Base-by-base conservation (phyloP, 208 protist species). In the Novymonas esmeraldas region DNA sequence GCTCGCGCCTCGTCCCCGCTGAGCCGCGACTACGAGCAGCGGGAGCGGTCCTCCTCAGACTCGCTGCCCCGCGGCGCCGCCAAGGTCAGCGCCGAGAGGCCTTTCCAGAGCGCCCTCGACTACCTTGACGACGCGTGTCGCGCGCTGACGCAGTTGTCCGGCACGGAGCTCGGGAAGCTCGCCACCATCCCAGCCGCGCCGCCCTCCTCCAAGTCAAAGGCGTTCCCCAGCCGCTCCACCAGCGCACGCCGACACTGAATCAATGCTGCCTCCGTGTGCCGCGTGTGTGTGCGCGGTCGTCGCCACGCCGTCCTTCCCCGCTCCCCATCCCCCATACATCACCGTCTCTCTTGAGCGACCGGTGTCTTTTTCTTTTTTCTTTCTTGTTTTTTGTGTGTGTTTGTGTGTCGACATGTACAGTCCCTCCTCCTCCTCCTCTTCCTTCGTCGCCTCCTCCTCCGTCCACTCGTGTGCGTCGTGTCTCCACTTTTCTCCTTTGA, bases 71-170 rank as follows among this genome's bases (percentile, higher is more conserved):
- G 14, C 28, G 59, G 34, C 1, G 36, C 18, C 28, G 42, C 46
- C 31, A 33, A 50, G 29, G 73, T 60, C 26, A 62, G 46, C 46
- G 26, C 55, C 39, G 68, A 76, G 3, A 67, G 70, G 49, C 62
- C 44, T 48, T 85, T 77, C 64, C 39, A 60, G 33, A 63, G 44
- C 6, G 80, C 80, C 10, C 52, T 85, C 34, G 76, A 82, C 61
- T 78, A 70, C 67, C 67, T 85, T 59, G 76, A 85, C 38, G 76
- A 82, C 22, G 64, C 68, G 22, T 85, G 80, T 50, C 69, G 72
- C 39, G 64, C 45, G 18, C 67, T 81, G 10, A 36, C 69, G 1
- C 65, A 75, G 52, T 6, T 63, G 36, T 68, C 44, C 11, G 74
- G 75, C 29, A 44, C 29, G 3, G 65, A 54, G 28, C 24, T 76